Conservation (phyloP, 495 filamentous ascomycete species). For the Daldinia concentrica region DNA sequence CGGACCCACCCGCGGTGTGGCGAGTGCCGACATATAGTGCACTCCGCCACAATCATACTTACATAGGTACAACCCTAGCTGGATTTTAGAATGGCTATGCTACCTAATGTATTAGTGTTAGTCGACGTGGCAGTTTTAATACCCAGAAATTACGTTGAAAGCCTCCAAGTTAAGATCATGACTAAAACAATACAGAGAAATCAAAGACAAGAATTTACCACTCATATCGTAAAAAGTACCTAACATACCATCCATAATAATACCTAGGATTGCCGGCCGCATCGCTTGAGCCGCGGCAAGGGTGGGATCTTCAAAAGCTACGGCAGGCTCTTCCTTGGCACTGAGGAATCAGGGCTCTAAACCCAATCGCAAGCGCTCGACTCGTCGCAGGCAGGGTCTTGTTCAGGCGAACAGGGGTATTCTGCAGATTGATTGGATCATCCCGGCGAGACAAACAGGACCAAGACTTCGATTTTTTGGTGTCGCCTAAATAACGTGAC, state of each 20-base stretch:
- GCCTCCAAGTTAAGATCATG: background rate
- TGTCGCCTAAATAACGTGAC: constrained; percentile 55
- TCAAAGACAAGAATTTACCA: constrained; percentile 18
- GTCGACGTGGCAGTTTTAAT: constrained; percentile 44
- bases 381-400: constrained; percentile 41
- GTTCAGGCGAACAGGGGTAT: constrained; percentile 51
- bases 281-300: constrained; percentile 6
- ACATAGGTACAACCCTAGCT: background rate
- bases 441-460: constrained; percentile 43
- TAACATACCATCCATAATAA: background rate
- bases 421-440: constrained; percentile 48
- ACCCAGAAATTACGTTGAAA: constrained; percentile 24
- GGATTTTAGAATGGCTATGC: constrained; percentile 27
- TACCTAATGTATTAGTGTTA: constrained; percentile 24
- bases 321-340: constrained; percentile 48
- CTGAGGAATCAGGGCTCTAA: constrained; percentile 30
- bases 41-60: constrained; percentile 47
- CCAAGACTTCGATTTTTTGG: constrained; percentile 48
- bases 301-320: constrained; percentile 31
- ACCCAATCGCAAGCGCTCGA: constrained; percentile 53
- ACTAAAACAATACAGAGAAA: constrained; percentile 9
- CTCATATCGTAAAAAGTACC: constrained; percentile 9
- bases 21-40: constrained; percentile 36
- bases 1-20: constrained; percentile 36
- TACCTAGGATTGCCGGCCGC: constrained; percentile 6